A percentile compares a stretch with the other conserved stretches of the same genome.
Evolutionary conservation across 2,329 filamentous ascomycete species (phyloP).

Genomic region (Hypoxylon sp.): DNA sequence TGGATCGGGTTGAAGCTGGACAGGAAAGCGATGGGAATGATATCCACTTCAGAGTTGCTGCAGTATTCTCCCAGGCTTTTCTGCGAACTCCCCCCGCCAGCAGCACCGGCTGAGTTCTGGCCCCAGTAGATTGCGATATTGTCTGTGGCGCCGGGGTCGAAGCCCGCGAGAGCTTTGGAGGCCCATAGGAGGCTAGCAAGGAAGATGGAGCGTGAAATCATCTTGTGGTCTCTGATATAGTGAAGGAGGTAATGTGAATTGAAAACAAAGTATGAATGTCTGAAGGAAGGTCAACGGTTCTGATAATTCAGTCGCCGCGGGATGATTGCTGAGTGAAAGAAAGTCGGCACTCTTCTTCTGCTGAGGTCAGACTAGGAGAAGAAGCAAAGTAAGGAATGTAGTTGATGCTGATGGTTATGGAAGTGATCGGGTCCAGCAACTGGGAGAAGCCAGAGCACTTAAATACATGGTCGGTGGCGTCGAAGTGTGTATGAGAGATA

Average conservation of each 20-base stretch:
- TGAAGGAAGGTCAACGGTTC: background rate
- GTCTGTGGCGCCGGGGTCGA: constrained; percentile 60
- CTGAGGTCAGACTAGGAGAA: constrained; percentile 7
- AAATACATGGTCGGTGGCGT: constrained; percentile 29
- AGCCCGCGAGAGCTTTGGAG: constrained; percentile 55
- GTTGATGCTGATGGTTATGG: constrained; percentile 5
- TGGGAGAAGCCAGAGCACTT: constrained; percentile 7
- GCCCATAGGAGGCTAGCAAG: constrained; percentile 24
- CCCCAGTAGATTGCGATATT: constrained; percentile 63
- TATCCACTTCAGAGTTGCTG: constrained; percentile 63
- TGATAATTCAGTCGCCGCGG: background rate
- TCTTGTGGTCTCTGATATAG: constrained; percentile 3
- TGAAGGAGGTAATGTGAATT: background rate
- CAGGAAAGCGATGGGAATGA: constrained; percentile 75
- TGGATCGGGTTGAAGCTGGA: constrained; percentile 67
- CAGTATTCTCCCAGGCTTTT: constrained; percentile 71
- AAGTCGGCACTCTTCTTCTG: constrained; percentile 3
- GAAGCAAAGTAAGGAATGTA: constrained; percentile 17
- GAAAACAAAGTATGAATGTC: background rate
- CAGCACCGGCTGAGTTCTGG: constrained; percentile 71
- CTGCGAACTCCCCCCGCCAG: constrained; percentile 59
- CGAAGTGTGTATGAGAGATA: constrained; percentile 2
- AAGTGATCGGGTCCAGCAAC: background rate
- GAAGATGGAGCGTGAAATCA: constrained; percentile 17
- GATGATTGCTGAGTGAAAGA: background rate